A percentile compares a stretch with the other conserved stretches of the same genome.
phyloP scores from a whole-genome alignment of 768 basidiomycete species.

The Amylocystis lapponica region DNA sequence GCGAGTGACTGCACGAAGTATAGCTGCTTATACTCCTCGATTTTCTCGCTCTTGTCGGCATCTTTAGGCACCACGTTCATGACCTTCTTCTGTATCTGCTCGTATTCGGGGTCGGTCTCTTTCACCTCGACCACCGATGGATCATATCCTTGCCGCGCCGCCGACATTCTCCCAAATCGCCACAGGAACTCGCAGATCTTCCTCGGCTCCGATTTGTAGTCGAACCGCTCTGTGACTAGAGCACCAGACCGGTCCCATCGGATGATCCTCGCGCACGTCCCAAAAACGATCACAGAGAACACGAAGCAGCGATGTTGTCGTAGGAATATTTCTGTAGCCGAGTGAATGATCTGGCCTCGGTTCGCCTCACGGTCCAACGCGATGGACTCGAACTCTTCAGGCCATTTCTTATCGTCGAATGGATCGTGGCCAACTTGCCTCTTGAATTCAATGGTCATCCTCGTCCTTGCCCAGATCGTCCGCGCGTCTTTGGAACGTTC shows the following conservation, averaged over 20 bases:
- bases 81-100: not conserved
- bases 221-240: slow-evolving; percentile 24
- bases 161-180: slow-evolving; percentile 16
- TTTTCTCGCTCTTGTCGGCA: not conserved
- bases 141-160: slow-evolving; percentile 21
- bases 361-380: no score
- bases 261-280: slow-evolving; percentile 24
- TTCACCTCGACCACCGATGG: not conserved
- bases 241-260: slow-evolving; percentile 28
- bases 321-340: slow-evolving; percentile 14
- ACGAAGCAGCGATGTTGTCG: slow-evolving; percentile 23
- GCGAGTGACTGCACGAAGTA: slow-evolving; percentile 1
- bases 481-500: no score
- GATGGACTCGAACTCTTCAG: no score
- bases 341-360: slow-evolving; percentile 22
- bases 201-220: slow-evolving; percentile 12
- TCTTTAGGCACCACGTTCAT: not conserved
- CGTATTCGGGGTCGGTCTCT: not conserved
- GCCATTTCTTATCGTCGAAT: no score
- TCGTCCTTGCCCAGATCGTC: no score
- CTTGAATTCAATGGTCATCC: no score
- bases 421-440: no score
- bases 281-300: slow-evolving; percentile 24
- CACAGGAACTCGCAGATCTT: slow-evolving; percentile 25
- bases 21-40: not conserved